Conservation (phyloP, 495 filamentous ascomycete genomes). For the Peziza echinospora region DNA sequence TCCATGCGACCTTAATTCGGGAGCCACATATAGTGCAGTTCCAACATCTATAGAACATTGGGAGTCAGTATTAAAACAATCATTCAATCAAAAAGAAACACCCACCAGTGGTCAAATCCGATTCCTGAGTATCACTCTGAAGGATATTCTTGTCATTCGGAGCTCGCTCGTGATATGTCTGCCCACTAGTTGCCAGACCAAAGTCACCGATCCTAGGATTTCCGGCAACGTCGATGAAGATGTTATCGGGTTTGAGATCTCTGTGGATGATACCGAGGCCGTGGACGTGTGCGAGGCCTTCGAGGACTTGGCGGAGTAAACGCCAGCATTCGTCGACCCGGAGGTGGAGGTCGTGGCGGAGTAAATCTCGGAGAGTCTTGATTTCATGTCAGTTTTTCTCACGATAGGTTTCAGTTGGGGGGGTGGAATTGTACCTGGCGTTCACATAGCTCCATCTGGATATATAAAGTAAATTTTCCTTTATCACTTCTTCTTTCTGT, state of each 20-base stretch:
- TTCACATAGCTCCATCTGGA: constrained; percentile 96
- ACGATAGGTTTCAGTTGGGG: not conserved
- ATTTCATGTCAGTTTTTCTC: constrained; percentile 5
- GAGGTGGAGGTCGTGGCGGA: constrained; percentile 48
- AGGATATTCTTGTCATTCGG: not conserved
- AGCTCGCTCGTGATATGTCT: constrained; percentile 21
- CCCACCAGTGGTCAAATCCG: not conserved
- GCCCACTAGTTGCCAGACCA: constrained; percentile 75
- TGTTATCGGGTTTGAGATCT: constrained; percentile 93
- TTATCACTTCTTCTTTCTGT: constrained; percentile 4
- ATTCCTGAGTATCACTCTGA: not conserved
- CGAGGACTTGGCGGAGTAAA: constrained; percentile 72
- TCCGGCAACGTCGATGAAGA: constrained; percentile 78
- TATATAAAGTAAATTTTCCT: constrained; percentile 42
- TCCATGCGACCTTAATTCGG: constrained; percentile 57
- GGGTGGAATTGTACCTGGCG: constrained; percentile 39
- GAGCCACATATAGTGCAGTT: constrained; percentile 87
- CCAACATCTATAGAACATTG: constrained; percentile 68
- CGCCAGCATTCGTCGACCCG: constrained; percentile 66
- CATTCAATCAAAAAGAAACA: not conserved
- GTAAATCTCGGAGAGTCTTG: constrained; percentile 80
- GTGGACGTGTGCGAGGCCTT: constrained; percentile 81
- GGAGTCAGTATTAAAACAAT: constrained; percentile 8
- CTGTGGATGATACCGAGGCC: constrained; percentile 81
- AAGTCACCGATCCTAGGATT: constrained; percentile 95